Evolutionary conservation across 2,329 filamentous ascomycete genomes (phyloP).

Genomic region (Cladophialophora psammophila): DNA sequence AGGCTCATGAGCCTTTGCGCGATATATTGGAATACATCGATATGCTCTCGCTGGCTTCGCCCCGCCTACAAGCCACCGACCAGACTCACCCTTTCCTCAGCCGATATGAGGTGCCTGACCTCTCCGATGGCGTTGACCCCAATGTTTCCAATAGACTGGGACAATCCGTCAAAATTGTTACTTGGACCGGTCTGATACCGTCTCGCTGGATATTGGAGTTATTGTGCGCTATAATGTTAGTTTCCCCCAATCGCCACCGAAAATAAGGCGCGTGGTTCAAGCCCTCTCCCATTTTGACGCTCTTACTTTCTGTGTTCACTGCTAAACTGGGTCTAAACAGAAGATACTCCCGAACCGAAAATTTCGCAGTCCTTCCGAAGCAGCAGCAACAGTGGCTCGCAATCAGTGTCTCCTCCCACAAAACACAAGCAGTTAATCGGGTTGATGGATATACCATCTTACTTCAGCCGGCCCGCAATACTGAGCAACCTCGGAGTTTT

Average conservation of each 20-base stretch:
- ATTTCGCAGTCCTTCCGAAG: constrained; percentile 12
- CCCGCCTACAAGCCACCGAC: constrained; percentile 44
- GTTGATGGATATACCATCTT: constrained; percentile 38
- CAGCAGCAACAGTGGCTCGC: constrained; percentile 32
- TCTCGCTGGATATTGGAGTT: constrained; percentile 50
- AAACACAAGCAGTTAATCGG: constrained; percentile 29
- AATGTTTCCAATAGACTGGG: constrained; percentile 38
- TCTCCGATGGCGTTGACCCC: constrained; percentile 10
- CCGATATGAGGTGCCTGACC: constrained; percentile 44
- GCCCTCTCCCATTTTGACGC: background rate
- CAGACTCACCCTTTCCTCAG: constrained; percentile 35
- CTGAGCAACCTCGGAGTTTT: background rate
- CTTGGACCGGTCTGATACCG: constrained; percentile 53
- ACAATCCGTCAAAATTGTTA: constrained; percentile 48
- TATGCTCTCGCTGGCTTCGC: constrained; percentile 58
- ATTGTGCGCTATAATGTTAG: constrained; percentile 37
- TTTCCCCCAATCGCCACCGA: background rate
- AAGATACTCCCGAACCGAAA: constrained; percentile 26
- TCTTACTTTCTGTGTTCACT: background rate
- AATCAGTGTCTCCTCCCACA: constrained; percentile 35
- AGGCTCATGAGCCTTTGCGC: constrained; percentile 68
- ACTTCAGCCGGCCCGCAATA: constrained; percentile 21
- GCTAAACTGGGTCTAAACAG: constrained; percentile 16
- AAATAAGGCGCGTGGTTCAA: background rate
- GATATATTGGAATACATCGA: constrained; percentile 70